phyloP scores from a whole-genome alignment of 768 basidiomycete species.

The Termitomyces sp. region DNA sequence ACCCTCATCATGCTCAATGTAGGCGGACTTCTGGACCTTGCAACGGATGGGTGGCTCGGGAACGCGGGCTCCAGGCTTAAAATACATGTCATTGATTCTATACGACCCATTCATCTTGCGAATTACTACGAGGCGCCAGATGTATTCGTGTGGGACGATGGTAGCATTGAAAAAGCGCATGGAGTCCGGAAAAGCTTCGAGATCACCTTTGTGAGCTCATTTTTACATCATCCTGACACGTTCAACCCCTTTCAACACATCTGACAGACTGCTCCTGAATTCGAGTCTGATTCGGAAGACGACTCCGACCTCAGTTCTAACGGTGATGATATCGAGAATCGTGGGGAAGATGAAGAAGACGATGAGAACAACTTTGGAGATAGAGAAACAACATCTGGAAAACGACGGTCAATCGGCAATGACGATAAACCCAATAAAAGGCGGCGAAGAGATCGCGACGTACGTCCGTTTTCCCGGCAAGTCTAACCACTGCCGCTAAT shows the following conservation, averaged over 20 bases:
- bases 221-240: background rate
- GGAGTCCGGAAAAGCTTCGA: slow-evolving; percentile 84
- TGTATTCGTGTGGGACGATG: slow-evolving; percentile 89
- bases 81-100: slow-evolving; percentile 93
- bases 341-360: slow-evolving; percentile 34
- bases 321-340: slow-evolving; percentile 39
- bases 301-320: slow-evolving; percentile 29
- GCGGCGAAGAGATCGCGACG: slow-evolving; percentile 48
- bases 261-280: slow-evolving; percentile 70
- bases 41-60: slow-evolving; percentile 73
- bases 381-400: slow-evolving; percentile 40
- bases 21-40: slow-evolving; percentile 83
- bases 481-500: slow-evolving; percentile 1
- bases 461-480: slow-evolving; percentile 15
- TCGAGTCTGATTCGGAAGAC: slow-evolving; percentile 35
- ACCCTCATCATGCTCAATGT: slow-evolving; percentile 91
- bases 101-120: slow-evolving; percentile 83
- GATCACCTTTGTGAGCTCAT: slow-evolving; percentile 61
- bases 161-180: slow-evolving; percentile 64
- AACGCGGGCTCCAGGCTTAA: slow-evolving; percentile 58
- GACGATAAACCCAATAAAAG: slow-evolving; percentile 51
- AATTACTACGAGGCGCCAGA: slow-evolving; percentile 77
- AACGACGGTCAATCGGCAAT: slow-evolving; percentile 44
- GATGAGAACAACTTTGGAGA: slow-evolving; percentile 38
- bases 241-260: slow-evolving; percentile 5